A percentile compares a stretch with the other conserved stretches of the same genome.
Evolutionary conservation across 495 filamentous ascomycete species (phyloP).

Genomic region (Annulohypoxylon moriforme): DNA sequence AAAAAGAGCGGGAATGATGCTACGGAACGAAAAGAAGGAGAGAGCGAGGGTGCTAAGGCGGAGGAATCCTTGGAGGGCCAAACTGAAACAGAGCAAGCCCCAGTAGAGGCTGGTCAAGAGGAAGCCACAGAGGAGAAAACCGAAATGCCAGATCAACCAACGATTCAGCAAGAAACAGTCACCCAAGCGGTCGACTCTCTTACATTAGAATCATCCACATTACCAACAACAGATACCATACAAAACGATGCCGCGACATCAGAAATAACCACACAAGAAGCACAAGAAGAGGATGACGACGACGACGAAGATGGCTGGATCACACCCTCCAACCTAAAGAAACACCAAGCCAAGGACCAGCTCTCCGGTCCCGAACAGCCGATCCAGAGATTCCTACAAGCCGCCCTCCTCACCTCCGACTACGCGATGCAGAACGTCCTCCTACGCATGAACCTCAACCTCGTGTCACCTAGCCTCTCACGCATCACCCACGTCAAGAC

Average conservation of each 20-base stretch:
- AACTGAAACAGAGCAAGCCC: neutral
- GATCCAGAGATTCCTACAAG: constrained; percentile 74
- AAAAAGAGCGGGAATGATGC: constrained; percentile 41
- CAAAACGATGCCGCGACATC: constrained; percentile 12
- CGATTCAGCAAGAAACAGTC: constrained; percentile 36
- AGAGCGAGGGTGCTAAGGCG: neutral
- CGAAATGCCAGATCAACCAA: constrained; percentile 29
- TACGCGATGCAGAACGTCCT: constrained; percentile 97
- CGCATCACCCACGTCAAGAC: constrained; percentile 83
- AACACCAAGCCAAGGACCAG: constrained; percentile 74
- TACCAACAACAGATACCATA: constrained; percentile 27
- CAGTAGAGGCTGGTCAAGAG: constrained; percentile 25
- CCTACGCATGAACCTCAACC: constrained; percentile 92
- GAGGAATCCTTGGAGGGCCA: neutral
- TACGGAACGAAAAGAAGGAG: constrained; percentile 18
- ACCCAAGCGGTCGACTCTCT: constrained; percentile 41
- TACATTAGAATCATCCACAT: constrained; percentile 39
- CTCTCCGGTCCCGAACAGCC: constrained; percentile 55
- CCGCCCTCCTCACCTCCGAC: constrained; percentile 90
- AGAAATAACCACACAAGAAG: constrained; percentile 47
- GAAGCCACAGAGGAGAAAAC: constrained; percentile 17
- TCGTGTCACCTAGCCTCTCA: constrained; percentile 80
- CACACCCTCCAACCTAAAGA: constrained; percentile 90
- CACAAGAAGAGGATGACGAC: constrained; percentile 56
- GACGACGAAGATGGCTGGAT: constrained; percentile 86